phyloP scores from a whole-genome alignment of 73 alveolate genomes.

The Paramecium octaurelia region DNA sequence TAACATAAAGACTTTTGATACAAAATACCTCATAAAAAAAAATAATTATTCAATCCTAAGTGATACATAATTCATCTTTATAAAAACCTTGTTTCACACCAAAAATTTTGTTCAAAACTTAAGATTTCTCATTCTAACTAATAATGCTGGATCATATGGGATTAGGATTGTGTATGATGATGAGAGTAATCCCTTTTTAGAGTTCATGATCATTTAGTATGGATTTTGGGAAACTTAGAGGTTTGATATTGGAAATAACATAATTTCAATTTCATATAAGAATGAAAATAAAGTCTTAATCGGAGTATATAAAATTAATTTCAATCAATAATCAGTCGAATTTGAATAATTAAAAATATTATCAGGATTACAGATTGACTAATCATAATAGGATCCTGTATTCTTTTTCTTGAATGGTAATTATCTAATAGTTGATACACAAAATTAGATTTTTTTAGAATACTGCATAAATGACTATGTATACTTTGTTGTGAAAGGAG shows the following conservation, averaged over 20 bases:
- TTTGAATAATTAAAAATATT: neutral
- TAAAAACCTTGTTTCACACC: neutral
- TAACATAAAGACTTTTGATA: neutral
- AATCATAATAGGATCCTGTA: neutral
- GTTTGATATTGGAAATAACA: neutral
- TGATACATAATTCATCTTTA: neutral
- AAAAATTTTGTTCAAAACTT: neutral
- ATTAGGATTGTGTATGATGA: neutral
- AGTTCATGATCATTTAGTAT: neutral
- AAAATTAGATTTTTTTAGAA: neutral
- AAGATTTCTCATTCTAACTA: neutral
- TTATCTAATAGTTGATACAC: neutral
- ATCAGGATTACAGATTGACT: neutral
- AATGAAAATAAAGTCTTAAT: neutral
- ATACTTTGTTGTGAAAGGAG: neutral
- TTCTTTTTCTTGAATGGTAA: neutral
- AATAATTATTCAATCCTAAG: neutral
- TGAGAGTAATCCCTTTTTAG: neutral
- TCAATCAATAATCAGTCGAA: neutral
- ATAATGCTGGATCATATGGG: conserved; percentile 4
- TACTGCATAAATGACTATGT: neutral
- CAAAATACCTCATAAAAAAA: neutral
- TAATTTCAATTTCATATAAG: neutral
- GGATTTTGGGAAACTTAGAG: neutral
- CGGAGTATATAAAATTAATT: neutral